A percentile compares a stretch with the other conserved stretches of the same genome.
phyloP scores from a whole-genome alignment of 2,329 filamentous ascomycete genomes.

The Fusarium staphyleae region DNA sequence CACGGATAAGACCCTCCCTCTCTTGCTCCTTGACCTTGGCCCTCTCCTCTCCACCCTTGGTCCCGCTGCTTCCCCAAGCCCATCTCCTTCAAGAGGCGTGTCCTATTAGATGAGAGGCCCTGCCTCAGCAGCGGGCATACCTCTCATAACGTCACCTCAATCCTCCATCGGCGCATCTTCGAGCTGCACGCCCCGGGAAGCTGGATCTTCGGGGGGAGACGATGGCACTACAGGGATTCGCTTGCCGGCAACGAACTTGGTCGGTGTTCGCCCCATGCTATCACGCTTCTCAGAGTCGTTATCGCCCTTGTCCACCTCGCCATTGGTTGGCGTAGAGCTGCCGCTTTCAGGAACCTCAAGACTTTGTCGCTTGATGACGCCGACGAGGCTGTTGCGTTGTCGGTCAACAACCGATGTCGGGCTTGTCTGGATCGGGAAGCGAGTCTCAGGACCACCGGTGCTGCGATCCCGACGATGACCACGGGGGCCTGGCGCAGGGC shows the following conservation, averaged over 20 bases:
- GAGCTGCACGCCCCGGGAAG: slow-evolving; percentile 56
- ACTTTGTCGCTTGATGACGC: slow-evolving; percentile 68
- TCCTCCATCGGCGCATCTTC: slow-evolving; percentile 62
- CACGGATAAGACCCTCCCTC: neutral
- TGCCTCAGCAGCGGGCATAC: slow-evolving; percentile 17
- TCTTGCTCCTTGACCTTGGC: slow-evolving; percentile 2
- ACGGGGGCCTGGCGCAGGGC: slow-evolving; percentile 69
- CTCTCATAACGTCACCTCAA: slow-evolving; percentile 35
- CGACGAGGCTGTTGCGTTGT: slow-evolving; percentile 59
- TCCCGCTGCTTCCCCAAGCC: slow-evolving; percentile 21
- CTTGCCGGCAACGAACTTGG: slow-evolving; percentile 59
- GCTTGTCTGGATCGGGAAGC: slow-evolving; percentile 82
- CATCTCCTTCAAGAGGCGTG: slow-evolving; percentile 26
- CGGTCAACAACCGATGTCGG: slow-evolving; percentile 62
- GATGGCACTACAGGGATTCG: slow-evolving; percentile 45
- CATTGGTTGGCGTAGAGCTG: slow-evolving; percentile 54
- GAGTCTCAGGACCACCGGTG: slow-evolving; percentile 73
- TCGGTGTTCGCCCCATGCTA: slow-evolving; percentile 60
- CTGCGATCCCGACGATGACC: slow-evolving; percentile 83
- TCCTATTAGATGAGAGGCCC: slow-evolving; percentile 17
- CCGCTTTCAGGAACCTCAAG: slow-evolving; percentile 79
- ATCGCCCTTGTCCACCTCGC: slow-evolving; percentile 43
- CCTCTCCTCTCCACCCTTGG: slow-evolving; percentile 13
- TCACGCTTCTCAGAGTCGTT: slow-evolving; percentile 64
- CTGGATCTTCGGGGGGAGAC: slow-evolving; percentile 44